Evolutionary conservation across 2,329 filamentous ascomycete genomes (phyloP).

Genomic region (Saccharata proteae): DNA sequence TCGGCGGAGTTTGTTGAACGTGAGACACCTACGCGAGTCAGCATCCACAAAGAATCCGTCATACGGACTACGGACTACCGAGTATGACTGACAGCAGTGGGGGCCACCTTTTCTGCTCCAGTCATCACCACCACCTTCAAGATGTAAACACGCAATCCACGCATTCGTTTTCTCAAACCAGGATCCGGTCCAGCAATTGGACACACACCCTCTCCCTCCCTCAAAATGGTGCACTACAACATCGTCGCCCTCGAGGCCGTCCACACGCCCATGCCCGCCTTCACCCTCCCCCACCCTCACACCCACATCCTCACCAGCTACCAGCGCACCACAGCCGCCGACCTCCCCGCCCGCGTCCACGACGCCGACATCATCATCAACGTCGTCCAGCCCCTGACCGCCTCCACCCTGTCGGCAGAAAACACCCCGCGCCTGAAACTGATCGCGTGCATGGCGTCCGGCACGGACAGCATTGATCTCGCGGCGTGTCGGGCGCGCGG

Average conservation of each 20-base stretch:
- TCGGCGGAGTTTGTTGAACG: too few relatives aligned
- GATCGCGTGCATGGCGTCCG: constrained; percentile 34
- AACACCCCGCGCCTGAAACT: constrained; percentile 31
- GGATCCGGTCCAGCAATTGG: constrained; percentile 1
- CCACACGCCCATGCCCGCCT: constrained; percentile 29
- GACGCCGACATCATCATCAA: constrained; percentile 36
- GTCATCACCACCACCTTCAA: too few relatives aligned
- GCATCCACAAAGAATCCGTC: too few relatives aligned
- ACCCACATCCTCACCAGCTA: constrained; percentile 31
- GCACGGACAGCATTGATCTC: constrained; percentile 36
- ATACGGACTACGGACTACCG: too few relatives aligned
- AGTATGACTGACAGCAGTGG: too few relatives aligned
- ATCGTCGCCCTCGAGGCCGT: constrained; percentile 35
- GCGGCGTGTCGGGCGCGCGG: constrained; percentile 30
- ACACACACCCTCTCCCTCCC: background rate
- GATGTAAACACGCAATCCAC: too few relatives aligned
- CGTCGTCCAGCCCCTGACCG: constrained; percentile 29
- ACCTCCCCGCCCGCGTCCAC: constrained; percentile 30
- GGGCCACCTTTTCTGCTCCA: too few relatives aligned
- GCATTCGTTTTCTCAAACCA: too few relatives aligned
- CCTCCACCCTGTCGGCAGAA: constrained; percentile 24
- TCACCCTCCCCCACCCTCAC: constrained; percentile 24
- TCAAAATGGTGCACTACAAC: constrained; percentile 25
- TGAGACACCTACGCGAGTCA: too few relatives aligned
- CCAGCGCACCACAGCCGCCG: constrained; percentile 19